phyloP scores from a whole-genome alignment of 768 basidiomycete genomes.

The Cystofilobasidium capitatum region DNA sequence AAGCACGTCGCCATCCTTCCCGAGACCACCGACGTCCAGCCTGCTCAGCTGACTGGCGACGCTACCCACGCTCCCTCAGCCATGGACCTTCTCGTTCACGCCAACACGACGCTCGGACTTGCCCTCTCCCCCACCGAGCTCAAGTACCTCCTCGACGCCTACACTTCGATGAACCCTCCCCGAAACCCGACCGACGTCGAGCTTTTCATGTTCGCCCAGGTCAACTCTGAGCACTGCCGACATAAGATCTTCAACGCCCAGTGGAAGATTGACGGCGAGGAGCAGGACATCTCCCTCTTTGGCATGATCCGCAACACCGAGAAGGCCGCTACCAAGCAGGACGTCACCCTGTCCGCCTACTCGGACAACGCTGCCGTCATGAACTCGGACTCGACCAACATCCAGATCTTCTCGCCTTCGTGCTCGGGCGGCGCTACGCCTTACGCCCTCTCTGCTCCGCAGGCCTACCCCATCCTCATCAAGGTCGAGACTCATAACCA shows the following conservation, averaged over 20 bases:
- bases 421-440: constrained; percentile 27
- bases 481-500: constrained; percentile 99
- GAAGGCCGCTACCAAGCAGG: constrained; percentile 47
- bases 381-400: constrained; percentile 56
- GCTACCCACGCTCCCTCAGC: constrained; percentile 11
- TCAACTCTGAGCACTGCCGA: constrained; percentile 99
- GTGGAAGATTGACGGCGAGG: constrained; percentile 73
- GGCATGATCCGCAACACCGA: constrained; percentile 98
- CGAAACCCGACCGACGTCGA: constrained; percentile 94
- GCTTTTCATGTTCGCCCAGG: constrained; percentile 99
- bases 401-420: constrained; percentile 56
- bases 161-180: constrained; percentile 46
- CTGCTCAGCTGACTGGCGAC: constrained; percentile 32
- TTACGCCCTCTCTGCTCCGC: constrained; percentile 31
- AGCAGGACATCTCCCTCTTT: constrained; percentile 67
- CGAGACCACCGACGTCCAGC: constrained; percentile 33
- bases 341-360: constrained; percentile 87
- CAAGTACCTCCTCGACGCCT: constrained; percentile 80
- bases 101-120: constrained; percentile 78
- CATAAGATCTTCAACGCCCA: constrained; percentile 99
- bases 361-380: constrained; percentile 97
- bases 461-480: constrained; percentile 74
- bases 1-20: constrained; percentile 57
- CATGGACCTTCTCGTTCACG: constrained; percentile 53
- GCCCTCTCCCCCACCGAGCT: constrained; percentile 85